phyloP scores from a whole-genome alignment of 306 rosid species.

The Styphnolobium japonicum region DNA sequence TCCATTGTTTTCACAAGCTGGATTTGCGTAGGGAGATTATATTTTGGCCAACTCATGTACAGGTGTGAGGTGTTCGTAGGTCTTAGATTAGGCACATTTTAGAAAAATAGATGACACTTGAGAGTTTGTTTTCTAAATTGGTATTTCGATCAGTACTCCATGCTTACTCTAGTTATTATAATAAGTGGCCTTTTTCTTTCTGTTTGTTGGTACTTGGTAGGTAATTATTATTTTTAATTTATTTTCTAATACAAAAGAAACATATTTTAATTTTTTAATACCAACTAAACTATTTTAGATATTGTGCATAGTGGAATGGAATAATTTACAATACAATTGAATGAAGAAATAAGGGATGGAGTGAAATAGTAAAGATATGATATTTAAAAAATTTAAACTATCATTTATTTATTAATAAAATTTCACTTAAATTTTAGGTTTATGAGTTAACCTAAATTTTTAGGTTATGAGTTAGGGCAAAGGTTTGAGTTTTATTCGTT shows the following conservation, averaged over 20 bases:
- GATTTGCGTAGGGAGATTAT: conserved; percentile 4
- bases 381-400: too few species aligned
- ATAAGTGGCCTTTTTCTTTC: background rate
- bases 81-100: background rate
- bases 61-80: background rate
- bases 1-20: background rate
- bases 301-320: too few species aligned
- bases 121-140: background rate
- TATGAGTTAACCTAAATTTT: too few species aligned
- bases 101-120: background rate
- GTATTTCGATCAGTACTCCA: background rate
- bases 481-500: too few species aligned
- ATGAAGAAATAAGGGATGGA: too few species aligned
- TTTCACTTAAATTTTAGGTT: background rate
- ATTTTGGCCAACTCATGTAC: conserved; percentile 11
- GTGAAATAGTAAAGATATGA: too few species aligned
- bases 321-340: too few species aligned
- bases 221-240: background rate
- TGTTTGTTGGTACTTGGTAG: background rate
- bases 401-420: background rate
- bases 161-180: background rate
- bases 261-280: too few species aligned
- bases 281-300: too few species aligned
- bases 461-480: too few species aligned
- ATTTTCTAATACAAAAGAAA: too few species aligned